Evolutionary conservation across 2,329 filamentous ascomycete species (phyloP), one percentile per base, ranked within the genome.

Genomic region (Lachnellula occidentalis): DNA sequence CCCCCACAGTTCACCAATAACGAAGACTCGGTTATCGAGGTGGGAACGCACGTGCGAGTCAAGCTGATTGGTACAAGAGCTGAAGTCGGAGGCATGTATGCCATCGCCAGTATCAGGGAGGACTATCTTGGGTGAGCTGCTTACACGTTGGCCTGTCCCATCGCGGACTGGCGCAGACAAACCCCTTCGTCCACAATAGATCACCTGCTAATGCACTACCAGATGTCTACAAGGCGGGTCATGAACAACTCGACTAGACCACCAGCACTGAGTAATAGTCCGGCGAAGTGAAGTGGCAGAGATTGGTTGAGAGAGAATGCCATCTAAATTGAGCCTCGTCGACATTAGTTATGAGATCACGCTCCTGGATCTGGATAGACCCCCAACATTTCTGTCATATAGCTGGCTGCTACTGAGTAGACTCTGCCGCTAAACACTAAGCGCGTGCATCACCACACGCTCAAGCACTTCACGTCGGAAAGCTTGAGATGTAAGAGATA

Each of bases 1-100:
- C 94, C 94, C n/a, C 91, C 92, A 2, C 90, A 95, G 67, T 99
- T 91, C 72, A 96, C 92, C 39, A 92, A 99, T 71, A 92, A 96
- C 66, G 90, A 89, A 59, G 94, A 96, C 62, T 90, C 92, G 62
- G 86, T 91, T 36, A 95, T 99, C 67, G 92, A 97, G 73, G 90
- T 91, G 56, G 90, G 91, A 47, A 95, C 92, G 15, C 92, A 96
- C 65, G 84, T 99, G 60, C 88, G 94, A 46, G 83, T 97, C 61
- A 96, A 96, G 75, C 86, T 99, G 60, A 90, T 96, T 65, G 94
- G 94, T 72, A 88, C 92, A 49, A 84, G 95, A 72, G 92, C 89
- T 61, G 94, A 97, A 71, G 90, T 97, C 50, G 90, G 90, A 59
- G 87, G 90, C 70, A 95, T 99, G 82, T 96, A 88, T 80, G 94